Percentiles rank a stretch among this genome's conserved stretches.
phyloP scores from a whole-genome alignment of 495 filamentous ascomycete species.

The Penicillium atrosanguineum region DNA sequence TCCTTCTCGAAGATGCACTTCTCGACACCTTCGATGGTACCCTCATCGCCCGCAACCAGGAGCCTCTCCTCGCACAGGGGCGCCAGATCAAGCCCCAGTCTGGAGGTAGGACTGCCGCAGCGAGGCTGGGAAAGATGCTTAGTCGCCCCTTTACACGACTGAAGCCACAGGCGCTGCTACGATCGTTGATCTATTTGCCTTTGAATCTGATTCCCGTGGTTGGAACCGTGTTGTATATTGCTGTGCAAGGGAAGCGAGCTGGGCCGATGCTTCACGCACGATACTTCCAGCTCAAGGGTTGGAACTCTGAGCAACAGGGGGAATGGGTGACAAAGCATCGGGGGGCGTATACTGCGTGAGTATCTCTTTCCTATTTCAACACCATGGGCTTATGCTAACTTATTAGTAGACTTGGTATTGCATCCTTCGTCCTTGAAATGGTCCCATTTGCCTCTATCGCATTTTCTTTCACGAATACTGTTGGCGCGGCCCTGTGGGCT shows the following conservation, averaged over 20 bases:
- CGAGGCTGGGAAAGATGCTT: slow-evolving; percentile 68
- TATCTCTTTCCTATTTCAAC: slow-evolving; percentile 14
- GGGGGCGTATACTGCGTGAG: slow-evolving; percentile 73
- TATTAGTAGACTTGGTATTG: slow-evolving; percentile 69
- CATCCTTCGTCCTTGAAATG: slow-evolving; percentile 76
- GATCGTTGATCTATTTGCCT: slow-evolving; percentile 76
- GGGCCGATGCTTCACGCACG: slow-evolving; percentile 54
- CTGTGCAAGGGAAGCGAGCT: slow-evolving; percentile 63
- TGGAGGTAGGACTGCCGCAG: slow-evolving; percentile 45
- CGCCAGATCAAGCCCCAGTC: slow-evolving; percentile 61
- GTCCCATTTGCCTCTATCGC: slow-evolving; percentile 78
- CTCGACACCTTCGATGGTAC: slow-evolving; percentile 91
- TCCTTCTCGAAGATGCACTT: slow-evolving; percentile 74
- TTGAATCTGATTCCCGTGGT: slow-evolving; percentile 90
- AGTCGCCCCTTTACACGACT: slow-evolving; percentile 68
- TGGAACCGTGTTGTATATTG: slow-evolving; percentile 75
- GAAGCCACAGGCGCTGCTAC: slow-evolving; percentile 60
- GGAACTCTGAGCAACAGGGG: slow-evolving; percentile 57
- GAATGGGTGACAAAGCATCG: slow-evolving; percentile 63
- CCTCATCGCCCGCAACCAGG: slow-evolving; percentile 53
- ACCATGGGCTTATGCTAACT: slow-evolving; percentile 13
- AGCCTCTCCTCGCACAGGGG: slow-evolving; percentile 64
- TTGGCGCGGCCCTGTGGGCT: slow-evolving; percentile 92
- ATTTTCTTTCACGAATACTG: slow-evolving; percentile 87
- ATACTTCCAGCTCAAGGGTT: slow-evolving; percentile 90